Evolutionary conservation across 1,284 basidiomycete species (phyloP).

Genomic region (Cryptococcus wingfieldii): DNA sequence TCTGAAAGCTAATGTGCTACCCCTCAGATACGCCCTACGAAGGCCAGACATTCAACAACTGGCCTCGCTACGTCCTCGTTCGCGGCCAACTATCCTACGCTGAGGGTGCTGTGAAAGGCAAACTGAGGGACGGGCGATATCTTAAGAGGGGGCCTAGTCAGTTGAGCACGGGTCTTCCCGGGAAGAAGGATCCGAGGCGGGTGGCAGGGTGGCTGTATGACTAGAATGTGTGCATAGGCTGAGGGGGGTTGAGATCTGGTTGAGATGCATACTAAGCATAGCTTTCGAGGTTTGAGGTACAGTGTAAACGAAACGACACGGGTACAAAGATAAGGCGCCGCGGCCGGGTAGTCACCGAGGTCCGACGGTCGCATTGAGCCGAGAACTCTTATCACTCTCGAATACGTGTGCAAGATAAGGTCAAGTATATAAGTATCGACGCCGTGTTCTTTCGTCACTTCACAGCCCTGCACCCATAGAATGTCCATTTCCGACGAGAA

Average conservation of each 20-base stretch:
- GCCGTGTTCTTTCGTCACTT: too few species aligned
- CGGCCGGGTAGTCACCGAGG: too few species aligned
- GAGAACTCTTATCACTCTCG: too few species aligned
- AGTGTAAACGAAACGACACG: too few species aligned
- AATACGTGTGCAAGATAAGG: too few species aligned
- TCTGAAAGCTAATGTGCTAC: not conserved
- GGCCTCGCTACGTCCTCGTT: conserved; percentile 13
- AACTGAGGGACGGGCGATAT: conserved; percentile 7
- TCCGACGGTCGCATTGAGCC: too few species aligned
- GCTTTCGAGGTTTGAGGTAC: too few species aligned
- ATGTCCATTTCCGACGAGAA: too few species aligned
- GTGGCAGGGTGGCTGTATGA: not conserved
- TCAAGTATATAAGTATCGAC: too few species aligned
- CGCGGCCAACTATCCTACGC: conserved; percentile 10
- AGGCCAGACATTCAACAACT: conserved; percentile 16
- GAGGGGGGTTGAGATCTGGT: not conserved
- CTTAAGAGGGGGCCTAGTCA: conserved; percentile 8
- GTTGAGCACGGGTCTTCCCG: not conserved
- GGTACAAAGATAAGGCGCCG: too few species aligned
- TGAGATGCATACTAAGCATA: too few species aligned
- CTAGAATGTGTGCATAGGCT: not conserved
- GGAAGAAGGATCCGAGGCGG: not conserved
- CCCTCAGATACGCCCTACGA: conserved; percentile 18
- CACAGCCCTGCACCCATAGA: too few species aligned
- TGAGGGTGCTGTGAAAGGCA: conserved; percentile 7